Evolutionary conservation across 805 yeast genomes (phyloP), one percentile per base, ranked within the genome.

Genomic region (Candida pseudofarinosa): DNA sequence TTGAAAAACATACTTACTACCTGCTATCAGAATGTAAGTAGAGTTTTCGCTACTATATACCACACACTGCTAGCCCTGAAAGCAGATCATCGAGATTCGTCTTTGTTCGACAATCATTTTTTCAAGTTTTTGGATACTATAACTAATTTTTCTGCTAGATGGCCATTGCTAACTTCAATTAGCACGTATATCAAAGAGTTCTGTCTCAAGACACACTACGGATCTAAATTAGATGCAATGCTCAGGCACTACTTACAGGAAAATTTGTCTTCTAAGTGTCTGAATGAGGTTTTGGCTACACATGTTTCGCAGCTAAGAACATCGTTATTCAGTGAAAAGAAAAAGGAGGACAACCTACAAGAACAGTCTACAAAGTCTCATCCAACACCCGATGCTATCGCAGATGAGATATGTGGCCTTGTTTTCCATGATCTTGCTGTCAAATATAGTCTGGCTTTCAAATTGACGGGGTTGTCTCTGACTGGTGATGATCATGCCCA

Each of bases 401-500:
- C 10, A 23, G 28, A 23, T 6, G 28, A 23, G 10, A 6, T 23
- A 6, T 23, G 28, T 10, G 10, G 28, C 10, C 10, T 23, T 7
- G 10, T 23, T 10, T 23, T 23, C 10, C 28, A 23, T 10, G 28
- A 23, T 10, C 6, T 23, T 7, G 28, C 28, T 23, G 10, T 10
- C 10, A 23, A 23, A 23, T 10, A 23, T 23, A 23, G 28, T 10
- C 10, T 10, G 10, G 10, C 10, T 23, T 23, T 23, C 28, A 23
- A 23, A 23, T 10, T 23, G 10, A 23, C 28, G 10, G 28, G 28
- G 10, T 7, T 23, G 10, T 23, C 28, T 23, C n/a, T n/a, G n/a
- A 23, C 28, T 6, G 10, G 28, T 7, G 28, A 23, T 10, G 35
- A 41, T 13, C 65, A 60, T 39, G 36, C 52, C 3, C 49, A 52